Evolutionary conservation across 1,284 basidiomycete genomes (phyloP).

Genomic region (Ganoderma lingzhi): DNA sequence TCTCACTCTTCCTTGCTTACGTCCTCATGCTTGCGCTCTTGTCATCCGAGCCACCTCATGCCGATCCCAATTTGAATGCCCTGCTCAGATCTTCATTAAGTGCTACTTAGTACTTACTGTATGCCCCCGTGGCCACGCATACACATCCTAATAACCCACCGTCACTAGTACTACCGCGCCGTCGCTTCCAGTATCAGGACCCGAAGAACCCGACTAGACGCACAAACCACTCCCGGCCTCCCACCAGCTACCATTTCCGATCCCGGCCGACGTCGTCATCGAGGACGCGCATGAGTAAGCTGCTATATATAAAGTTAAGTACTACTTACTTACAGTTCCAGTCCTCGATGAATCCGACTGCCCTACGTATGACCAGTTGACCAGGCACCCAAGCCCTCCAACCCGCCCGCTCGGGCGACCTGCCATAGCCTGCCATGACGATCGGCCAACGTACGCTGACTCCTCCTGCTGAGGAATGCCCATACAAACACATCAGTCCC

Average conservation of each 20-base stretch:
- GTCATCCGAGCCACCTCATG: no score
- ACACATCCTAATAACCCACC: no score
- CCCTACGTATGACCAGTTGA: background rate
- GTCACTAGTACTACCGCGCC: background rate
- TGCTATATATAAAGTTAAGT: background rate
- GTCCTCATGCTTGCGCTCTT: constrained; percentile 18
- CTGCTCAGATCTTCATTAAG: no score
- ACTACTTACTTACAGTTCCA: background rate
- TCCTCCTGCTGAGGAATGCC: background rate
- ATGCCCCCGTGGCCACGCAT: no score
- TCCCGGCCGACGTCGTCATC: constrained; percentile 17
- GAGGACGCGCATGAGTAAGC: background rate
- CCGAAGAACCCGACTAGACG: background rate
- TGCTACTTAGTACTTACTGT: no score
- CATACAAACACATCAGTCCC: background rate
- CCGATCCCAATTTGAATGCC: no score
- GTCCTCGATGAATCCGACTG: background rate
- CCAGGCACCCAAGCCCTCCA: background rate
- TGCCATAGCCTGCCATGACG: background rate
- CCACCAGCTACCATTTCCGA: constrained; percentile 7
- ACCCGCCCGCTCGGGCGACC: no score
- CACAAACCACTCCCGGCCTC: background rate
- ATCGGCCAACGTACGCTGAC: background rate
- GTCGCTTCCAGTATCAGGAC: background rate
- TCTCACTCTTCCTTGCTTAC: constrained; percentile 26